phyloP scores from a whole-genome alignment of 306 rosid species.

The Malus domestica region ASM211411v1 NC_041794.1:34559001-34559500 shows the following conservation, averaged over 20 bases:
- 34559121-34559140: constrained; percentile 88
- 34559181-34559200: background rate
- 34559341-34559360: constrained; percentile 14
- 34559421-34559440: constrained; percentile 89
- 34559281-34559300: constrained; percentile 86
- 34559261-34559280: constrained; percentile 90
- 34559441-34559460: constrained; percentile 95
- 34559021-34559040: background rate
- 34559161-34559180: constrained; percentile 49
- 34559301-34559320: constrained; percentile 83
- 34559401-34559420: constrained; percentile 5
- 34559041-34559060: background rate
- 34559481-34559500: constrained; percentile 37
- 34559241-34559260: constrained; percentile 36
- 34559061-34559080: background rate
- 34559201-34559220: background rate
- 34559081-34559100: background rate
- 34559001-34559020: constrained; percentile 12
- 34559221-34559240: background rate
- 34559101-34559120: constrained; percentile 97
- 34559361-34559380: background rate
- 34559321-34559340: constrained; percentile 53
- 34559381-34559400: background rate
- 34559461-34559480: constrained; percentile 73
- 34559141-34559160: constrained; percentile 82